Base-by-base conservation (phyloP, 371 early-diverging fungal genomes). In the Vairimorpha necatrix region DNA sequence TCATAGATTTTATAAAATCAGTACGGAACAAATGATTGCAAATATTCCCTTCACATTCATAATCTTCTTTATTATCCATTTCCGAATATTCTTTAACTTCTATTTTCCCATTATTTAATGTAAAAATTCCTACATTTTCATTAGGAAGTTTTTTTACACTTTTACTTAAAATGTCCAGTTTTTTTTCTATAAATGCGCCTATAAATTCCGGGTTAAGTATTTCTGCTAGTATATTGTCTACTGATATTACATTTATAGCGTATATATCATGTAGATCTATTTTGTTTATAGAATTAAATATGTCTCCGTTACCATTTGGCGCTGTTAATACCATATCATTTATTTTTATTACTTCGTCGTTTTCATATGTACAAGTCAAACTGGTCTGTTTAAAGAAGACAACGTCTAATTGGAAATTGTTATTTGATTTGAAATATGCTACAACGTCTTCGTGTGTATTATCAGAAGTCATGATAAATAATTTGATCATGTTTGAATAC, bases 171-270 rank as follows among this genome's bases (percentile, higher is more conserved):
- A 82, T 70, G 20, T 85, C 83, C 1, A 73, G 63, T 2, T 79
- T 47, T 9, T 50, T 34, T 20, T 65, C 24, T 22, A 72, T 18
- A 46, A 78, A 69, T n/a, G 56, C 77, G 3, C 84, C 85, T 11
- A 82, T 58, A 69, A 73, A 65, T 18, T 69, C 62, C 14, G 82
- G 83, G 80, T 85, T 82, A 11, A 78, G 62, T 14, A 83, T 77
- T 36, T 76, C 73, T 11, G 82, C 82, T 38, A 85, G 74, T 1
- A 83, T 79, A 75, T 85, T 85, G 60, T 85, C 85, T 26, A 85
- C 78, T 11, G 79, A 78, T 1, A 83, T 70, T 14, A 85, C 77
- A 63, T 83, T 85, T n/a, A 83, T 53, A 32, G 34, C 67, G 14
- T 75, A 39, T 56, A 79, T 60, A 13, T 66, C 26, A 13, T 32